Evolutionary conservation across 805 yeast species (phyloP).

Genomic region (Isabelozyma heimii): DNA sequence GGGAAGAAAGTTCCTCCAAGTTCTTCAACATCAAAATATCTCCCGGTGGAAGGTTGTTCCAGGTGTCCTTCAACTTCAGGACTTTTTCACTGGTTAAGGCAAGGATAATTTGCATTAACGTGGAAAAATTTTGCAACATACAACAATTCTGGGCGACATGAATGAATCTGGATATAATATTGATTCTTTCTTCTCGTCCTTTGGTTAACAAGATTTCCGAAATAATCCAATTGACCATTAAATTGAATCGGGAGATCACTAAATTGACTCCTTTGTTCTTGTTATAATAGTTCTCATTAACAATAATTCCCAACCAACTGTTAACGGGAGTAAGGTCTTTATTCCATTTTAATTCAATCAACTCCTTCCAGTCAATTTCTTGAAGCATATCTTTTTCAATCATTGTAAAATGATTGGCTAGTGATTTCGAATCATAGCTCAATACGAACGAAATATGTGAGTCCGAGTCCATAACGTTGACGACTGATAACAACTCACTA

Average conservation of each 20-base stretch:
- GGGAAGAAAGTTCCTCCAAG: slow-evolving; percentile 70
- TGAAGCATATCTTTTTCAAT: slow-evolving; percentile 81
- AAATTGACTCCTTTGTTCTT: slow-evolving; percentile 72
- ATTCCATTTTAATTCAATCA: slow-evolving; percentile 74
- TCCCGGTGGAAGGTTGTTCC: slow-evolving; percentile 71
- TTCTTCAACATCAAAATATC: slow-evolving; percentile 67
- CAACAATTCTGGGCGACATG: slow-evolving; percentile 79
- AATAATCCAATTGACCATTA: slow-evolving; percentile 88
- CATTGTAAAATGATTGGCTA: slow-evolving; percentile 81
- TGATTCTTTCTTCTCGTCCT: slow-evolving; percentile 55
- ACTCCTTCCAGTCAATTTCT: slow-evolving; percentile 90
- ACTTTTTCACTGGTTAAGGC: slow-evolving; percentile 72
- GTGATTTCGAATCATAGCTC: slow-evolving; percentile 59
- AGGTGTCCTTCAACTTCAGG: slow-evolving; percentile 60
- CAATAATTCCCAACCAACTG: slow-evolving; percentile 80
- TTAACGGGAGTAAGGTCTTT: slow-evolving; percentile 62
- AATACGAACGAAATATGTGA: slow-evolving; percentile 82
- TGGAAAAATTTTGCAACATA: slow-evolving; percentile 74
- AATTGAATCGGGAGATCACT: slow-evolving; percentile 80
- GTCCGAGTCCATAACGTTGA: slow-evolving; percentile 41
- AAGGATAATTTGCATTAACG: slow-evolving; percentile 81
- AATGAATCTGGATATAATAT: slow-evolving; percentile 79
- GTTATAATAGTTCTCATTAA: slow-evolving; percentile 47
- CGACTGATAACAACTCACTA: slow-evolving; percentile 31
- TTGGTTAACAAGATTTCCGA: slow-evolving; percentile 80